Conservation (phyloP, 352 stramenopile genomes). For the Phytophthora europaea region DNA sequence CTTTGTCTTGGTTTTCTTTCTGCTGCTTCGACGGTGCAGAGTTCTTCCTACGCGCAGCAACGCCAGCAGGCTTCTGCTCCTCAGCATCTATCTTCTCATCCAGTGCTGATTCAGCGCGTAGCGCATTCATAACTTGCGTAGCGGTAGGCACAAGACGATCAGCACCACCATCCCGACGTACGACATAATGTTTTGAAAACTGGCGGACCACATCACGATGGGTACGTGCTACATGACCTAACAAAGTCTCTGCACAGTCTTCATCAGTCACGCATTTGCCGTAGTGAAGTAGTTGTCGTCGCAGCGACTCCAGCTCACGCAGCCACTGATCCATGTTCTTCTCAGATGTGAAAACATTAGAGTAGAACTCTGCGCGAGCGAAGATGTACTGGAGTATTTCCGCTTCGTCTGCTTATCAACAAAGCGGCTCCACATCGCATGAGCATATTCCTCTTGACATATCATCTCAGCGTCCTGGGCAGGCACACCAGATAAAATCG, state of each 20-base stretch:
- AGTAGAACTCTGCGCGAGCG: slow-evolving; percentile 10
- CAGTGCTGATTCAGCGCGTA: not conserved
- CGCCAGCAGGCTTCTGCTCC: slow-evolving; percentile 2
- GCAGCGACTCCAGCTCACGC: slow-evolving; percentile 11
- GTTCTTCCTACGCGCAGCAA: slow-evolving; percentile 14
- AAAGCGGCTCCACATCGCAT: slow-evolving; percentile 13
- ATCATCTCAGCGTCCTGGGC: slow-evolving; percentile 16
- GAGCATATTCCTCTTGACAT: slow-evolving; percentile 9
- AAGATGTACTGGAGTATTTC: slow-evolving; percentile 21
- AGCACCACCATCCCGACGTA: not conserved
- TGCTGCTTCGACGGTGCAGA: too few species aligned
- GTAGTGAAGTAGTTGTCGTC: slow-evolving; percentile 12
- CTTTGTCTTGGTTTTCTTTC: too few species aligned
- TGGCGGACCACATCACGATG: slow-evolving; percentile 19
- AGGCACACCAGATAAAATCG: slow-evolving; percentile 5
- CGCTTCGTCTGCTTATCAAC: slow-evolving; percentile 17
- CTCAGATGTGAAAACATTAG: not conserved
- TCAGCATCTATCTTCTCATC: slow-evolving; percentile 15
- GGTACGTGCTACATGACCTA: not conserved
- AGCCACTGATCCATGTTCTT: slow-evolving; percentile 14
- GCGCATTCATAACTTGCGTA: not conserved
- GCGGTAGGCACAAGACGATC: not conserved
- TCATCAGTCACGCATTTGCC: slow-evolving; percentile 8
- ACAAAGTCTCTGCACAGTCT: slow-evolving; percentile 14
- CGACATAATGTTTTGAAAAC: slow-evolving; percentile 21